Evolutionary conservation across 768 basidiomycete genomes (phyloP), one percentile per base, ranked within the genome.

Genomic region (Hygrocybe coccinea): DNA sequence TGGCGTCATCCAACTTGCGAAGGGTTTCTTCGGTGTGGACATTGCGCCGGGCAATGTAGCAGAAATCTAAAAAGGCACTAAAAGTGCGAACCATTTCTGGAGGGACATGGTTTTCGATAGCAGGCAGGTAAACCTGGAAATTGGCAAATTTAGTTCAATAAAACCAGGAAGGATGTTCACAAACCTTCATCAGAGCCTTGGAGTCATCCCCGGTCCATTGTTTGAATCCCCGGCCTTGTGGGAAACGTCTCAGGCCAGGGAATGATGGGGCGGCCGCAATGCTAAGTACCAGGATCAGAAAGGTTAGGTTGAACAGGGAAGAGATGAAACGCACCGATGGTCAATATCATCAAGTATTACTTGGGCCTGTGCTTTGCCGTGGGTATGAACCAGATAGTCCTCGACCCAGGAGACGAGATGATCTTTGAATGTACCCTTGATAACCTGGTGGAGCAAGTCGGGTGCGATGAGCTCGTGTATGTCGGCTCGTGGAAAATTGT

Each of bases 311-410:
- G 15, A 19, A 21, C 19, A 34, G 44, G 25, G 24, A 6, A 55
- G 14, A 15, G 25, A 37, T 63, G n/a, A 10, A 25, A 66, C 38
- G 56, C 29, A 74, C 12, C 55, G 55, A 2, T 55, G 60, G 55
- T 75, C 72, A 56, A 74, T 73, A 21, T 74, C 69, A 52, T 66
- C 67, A 5, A 73, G 34, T 25, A 73, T 67, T 7, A 29, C 43
- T 14, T 63, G 52, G 0, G 64, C 71, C 9, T 47, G 15, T 5
- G 54, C 51, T 17, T 63, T n/a, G n/a, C n/a, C n/a, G n/a, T n/a
- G n/a, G n/a, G n/a, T n/a, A n/a, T n/a, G n/a, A n/a, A n/a, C n/a
- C n/a, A n/a, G n/a, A n/a, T n/a, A n/a, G n/a, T n/a, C n/a, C n/a
- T n/a, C n/a, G n/a, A n/a, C n/a, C n/a, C n/a, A n/a, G n/a, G n/a